These are phyloP conservation scores for Vitis rotundifolia DNA, from an alignment of 164 flowering plant genomes.

Conservation along the genomic window DNA sequence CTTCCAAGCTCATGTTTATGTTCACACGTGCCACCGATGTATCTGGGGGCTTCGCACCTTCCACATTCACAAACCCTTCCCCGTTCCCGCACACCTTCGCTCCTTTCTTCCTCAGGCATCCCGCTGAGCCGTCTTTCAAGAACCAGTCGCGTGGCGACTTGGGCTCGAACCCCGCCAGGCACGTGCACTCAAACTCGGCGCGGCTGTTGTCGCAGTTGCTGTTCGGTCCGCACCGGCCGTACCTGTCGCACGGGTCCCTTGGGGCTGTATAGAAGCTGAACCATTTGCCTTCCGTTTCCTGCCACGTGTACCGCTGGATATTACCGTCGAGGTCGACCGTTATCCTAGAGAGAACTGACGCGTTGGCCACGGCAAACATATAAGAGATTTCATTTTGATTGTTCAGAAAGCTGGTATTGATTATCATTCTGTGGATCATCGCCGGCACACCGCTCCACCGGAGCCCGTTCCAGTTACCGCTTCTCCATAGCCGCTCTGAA, in stretches of 20 bases:
- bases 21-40: conserved; percentile 17
- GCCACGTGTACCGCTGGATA: conserved; percentile 19
- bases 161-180: conserved; percentile 47
- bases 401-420: conserved; percentile 17
- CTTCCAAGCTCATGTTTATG: conserved; percentile 19
- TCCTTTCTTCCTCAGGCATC: conserved; percentile 33
- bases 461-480: conserved; percentile 42
- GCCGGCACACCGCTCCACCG: conserved; percentile 32
- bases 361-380: not conserved
- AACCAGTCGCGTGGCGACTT: conserved; percentile 29
- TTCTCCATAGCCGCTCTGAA: conserved; percentile 19
- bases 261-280: conserved; percentile 12
- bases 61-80: conserved; percentile 37
- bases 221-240: conserved; percentile 29
- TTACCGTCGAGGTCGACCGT: conserved; percentile 15
- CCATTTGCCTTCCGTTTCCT: conserved; percentile 14
- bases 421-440: conserved; percentile 7
- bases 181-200: conserved; percentile 21
- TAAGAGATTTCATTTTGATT: conserved; percentile 13
- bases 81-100: conserved; percentile 23
- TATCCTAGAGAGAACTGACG: conserved; percentile 9
- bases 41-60: conserved; percentile 39
- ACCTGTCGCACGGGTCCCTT: conserved; percentile 30
- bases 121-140: conserved; percentile 34
- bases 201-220: conserved; percentile 16